Conservation (phyloP, 1,284 basidiomycete species). For the Cryptococcus jaspeensis region DNA sequence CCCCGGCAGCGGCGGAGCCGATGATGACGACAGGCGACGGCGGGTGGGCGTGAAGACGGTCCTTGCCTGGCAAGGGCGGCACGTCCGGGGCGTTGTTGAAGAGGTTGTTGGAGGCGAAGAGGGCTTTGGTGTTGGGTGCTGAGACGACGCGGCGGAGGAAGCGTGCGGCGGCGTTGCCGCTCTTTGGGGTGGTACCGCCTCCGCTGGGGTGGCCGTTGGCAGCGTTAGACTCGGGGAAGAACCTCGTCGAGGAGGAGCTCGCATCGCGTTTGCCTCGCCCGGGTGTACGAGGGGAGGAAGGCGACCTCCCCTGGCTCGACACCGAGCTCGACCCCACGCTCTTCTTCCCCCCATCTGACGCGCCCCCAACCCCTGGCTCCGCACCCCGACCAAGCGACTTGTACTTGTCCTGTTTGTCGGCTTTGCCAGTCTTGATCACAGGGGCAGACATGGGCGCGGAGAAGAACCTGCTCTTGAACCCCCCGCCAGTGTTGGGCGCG, state of each 20-base stretch:
- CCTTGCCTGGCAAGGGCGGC: conserved; percentile 35
- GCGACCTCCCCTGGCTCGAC: too few relatives aligned
- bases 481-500: conserved; percentile 4
- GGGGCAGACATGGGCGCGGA: conserved; percentile 25
- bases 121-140: conserved; percentile 90
- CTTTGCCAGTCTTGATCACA: background rate
- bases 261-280: conserved; percentile 12
- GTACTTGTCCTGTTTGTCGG: conserved; percentile 23
- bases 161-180: conserved; percentile 60
- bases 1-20: background rate
- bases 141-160: conserved; percentile 93
- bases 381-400: conserved; percentile 17
- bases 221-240: background rate
- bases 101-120: conserved; percentile 59
- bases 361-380: background rate
- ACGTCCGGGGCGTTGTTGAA: conserved; percentile 30
- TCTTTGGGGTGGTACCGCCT: conserved; percentile 3
- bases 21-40: conserved; percentile 20
- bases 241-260: conserved; percentile 4
- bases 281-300: conserved; percentile 21
- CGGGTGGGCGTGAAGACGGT: conserved; percentile 11
- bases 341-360: conserved; percentile 15
- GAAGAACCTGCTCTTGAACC: conserved; percentile 47
- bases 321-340: conserved; percentile 25
- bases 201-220: conserved; percentile 1